phyloP scores from a whole-genome alignment of 2,329 filamentous ascomycete species.

The Pseudopithomyces maydicus region DNA sequence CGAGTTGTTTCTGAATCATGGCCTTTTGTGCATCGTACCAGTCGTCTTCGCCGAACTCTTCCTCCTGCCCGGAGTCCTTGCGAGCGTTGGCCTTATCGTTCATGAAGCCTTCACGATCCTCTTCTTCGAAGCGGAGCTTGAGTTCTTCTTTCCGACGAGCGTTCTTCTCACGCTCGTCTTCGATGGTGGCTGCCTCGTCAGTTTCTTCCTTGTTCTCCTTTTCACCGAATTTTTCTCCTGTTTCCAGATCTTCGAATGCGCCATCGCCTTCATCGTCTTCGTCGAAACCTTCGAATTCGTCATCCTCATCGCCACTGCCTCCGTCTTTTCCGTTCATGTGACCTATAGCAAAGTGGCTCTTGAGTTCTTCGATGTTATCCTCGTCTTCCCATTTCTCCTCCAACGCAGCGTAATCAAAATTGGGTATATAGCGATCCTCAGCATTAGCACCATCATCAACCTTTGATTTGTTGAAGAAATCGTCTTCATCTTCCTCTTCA shows the following conservation, averaged over 20 bases:
- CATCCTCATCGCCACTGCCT: conserved; percentile 54
- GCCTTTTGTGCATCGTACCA: conserved; percentile 99
- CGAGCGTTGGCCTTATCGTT: conserved; percentile 84
- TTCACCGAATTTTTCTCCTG: conserved; percentile 64
- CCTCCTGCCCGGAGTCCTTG: conserved; percentile 69
- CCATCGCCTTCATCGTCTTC: conserved; percentile 72
- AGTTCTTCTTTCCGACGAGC: conserved; percentile 93
- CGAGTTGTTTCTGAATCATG: conserved; percentile 89
- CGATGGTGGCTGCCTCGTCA: conserved; percentile 62
- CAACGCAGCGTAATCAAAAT: conserved; percentile 78
- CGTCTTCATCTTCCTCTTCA: conserved; percentile 64
- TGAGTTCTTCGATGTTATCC: conserved; percentile 75
- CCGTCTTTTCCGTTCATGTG: conserved; percentile 57
- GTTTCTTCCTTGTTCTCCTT: conserved; percentile 48
- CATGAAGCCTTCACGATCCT: conserved; percentile 93
- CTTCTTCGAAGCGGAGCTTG: conserved; percentile 92
- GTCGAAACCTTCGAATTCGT: conserved; percentile 63
- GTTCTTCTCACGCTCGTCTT: conserved; percentile 88
- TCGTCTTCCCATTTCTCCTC: conserved; percentile 84
- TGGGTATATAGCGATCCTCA: conserved; percentile 80
- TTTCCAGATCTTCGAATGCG: conserved; percentile 84
- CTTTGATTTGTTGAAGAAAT: conserved; percentile 65
- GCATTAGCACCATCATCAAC: conserved; percentile 53
- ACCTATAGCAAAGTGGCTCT: conserved; percentile 75
- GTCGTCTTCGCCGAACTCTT: conserved; percentile 93